Evolutionary conservation across 371 early-diverging fungal genomes (phyloP).

Genomic region (Blastocladiella emersonii): DNA sequence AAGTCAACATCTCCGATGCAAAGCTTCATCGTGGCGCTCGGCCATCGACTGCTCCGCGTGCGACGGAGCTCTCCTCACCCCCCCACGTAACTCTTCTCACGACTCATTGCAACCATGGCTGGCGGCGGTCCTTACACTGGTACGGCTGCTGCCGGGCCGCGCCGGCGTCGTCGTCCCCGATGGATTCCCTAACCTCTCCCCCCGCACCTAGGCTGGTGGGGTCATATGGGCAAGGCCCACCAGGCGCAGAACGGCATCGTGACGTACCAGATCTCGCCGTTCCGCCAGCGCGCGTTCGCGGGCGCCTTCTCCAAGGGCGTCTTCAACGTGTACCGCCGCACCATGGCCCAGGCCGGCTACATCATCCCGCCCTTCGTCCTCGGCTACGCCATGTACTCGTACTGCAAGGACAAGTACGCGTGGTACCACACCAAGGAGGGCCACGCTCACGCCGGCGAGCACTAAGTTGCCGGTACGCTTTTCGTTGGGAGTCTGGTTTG

Average conservation of each 20-base stretch:
- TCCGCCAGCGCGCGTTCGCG: constrained; percentile 62
- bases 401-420: constrained; percentile 47
- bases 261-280: constrained; percentile 60
- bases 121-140: too few species aligned
- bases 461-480: not conserved
- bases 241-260: constrained; percentile 31
- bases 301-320: constrained; percentile 54
- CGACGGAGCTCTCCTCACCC: too few species aligned
- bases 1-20: too few species aligned
- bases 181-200: not conserved
- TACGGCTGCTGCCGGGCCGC: too few species aligned
- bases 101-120: too few species aligned
- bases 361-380: constrained; percentile 48
- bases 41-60: too few species aligned
- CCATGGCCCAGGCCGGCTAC: constrained; percentile 53
- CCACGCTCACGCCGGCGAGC: not conserved
- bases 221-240: not conserved
- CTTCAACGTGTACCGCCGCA: constrained; percentile 64
- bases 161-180: too few species aligned
- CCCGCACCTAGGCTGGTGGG: not conserved
- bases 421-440: constrained; percentile 47
- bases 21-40: too few species aligned
- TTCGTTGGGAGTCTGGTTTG: too few species aligned
- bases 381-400: constrained; percentile 44
- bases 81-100: too few species aligned